phyloP scores from a whole-genome alignment of 179 eudicot genomes.

The Nepenthes alata region DNA sequence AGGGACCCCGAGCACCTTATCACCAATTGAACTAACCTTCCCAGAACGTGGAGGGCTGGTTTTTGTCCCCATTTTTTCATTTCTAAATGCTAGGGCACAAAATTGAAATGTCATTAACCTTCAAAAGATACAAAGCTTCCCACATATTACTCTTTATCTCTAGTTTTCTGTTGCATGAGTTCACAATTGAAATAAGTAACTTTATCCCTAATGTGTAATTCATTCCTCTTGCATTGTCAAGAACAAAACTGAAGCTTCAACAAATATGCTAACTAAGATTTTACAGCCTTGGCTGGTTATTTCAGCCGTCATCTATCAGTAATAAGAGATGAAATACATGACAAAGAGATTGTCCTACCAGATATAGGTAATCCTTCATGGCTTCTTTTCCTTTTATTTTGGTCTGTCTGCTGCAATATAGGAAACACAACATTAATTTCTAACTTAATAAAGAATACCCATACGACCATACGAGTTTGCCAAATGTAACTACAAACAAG shows the following conservation, averaged over 20 bases:
- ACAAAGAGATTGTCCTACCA: conserved; percentile 26
- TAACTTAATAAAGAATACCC: conserved; percentile 1
- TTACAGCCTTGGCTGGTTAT: background rate
- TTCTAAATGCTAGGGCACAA: conserved; percentile 19
- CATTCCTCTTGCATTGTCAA: no score
- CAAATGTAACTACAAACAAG: background rate
- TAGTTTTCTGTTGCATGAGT: background rate
- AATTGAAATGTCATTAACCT: conserved; percentile 1
- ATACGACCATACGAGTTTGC: background rate
- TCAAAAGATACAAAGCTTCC: background rate
- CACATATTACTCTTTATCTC: background rate
- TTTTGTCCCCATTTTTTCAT: conserved; percentile 28
- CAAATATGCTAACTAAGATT: background rate
- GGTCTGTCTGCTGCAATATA: conserved; percentile 33
- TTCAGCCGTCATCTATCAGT: background rate
- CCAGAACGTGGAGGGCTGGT: conserved; percentile 12
- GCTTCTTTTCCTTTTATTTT: conserved; percentile 55
- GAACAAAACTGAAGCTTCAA: no score
- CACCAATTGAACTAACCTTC: conserved; percentile 21
- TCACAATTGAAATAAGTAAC: background rate
- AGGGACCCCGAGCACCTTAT: conserved; percentile 32
- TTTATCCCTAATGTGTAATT: no score
- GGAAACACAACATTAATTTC: background rate
- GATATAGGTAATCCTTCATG: conserved; percentile 40
- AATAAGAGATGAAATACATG: background rate